These are phyloP conservation scores for Candida xiaguanensis DNA, from an alignment of 805 yeast genomes.

Conservation along the genomic window DNA sequence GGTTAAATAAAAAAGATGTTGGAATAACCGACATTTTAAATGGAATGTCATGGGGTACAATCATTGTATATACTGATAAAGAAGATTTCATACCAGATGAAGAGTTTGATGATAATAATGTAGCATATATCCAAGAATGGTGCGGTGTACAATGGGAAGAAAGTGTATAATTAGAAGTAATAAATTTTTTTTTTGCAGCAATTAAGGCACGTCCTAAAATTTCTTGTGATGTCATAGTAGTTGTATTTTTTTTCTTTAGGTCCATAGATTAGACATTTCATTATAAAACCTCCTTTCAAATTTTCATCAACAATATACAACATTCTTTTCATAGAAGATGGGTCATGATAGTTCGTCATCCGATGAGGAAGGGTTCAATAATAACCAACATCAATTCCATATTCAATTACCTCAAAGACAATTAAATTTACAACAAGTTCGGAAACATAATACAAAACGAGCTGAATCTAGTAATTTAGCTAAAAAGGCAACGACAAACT, in stretches of 20 bases:
- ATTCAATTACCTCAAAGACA: conserved; percentile 8
- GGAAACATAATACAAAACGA: conserved; percentile 9
- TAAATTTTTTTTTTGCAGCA: too few relatives aligned
- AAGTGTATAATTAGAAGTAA: conserved; percentile 17
- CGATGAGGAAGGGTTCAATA: conserved; percentile 5
- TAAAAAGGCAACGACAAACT: conserved; percentile 7
- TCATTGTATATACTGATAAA: conserved; percentile 72
- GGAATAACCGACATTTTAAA: conserved; percentile 41
- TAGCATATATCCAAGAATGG: conserved; percentile 80
- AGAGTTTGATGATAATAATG: conserved; percentile 53
- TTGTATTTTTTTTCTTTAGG: not conserved
- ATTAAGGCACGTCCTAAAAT: too few relatives aligned
- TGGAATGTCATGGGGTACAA: conserved; percentile 99
- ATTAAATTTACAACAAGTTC: conserved; percentile 6
- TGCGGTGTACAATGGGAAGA: conserved; percentile 86
- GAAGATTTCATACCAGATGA: conserved; percentile 56
- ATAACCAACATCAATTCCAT: conserved; percentile 3
- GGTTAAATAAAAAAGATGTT: conserved; percentile 22
- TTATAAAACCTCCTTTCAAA: conserved; percentile 4
- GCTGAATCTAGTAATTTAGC: conserved; percentile 2
- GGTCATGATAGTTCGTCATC: not conserved
- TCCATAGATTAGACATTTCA: not conserved
- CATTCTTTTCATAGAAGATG: not conserved
- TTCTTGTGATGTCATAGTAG: conserved; percentile 4
- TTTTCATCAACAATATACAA: not conserved